These are phyloP conservation scores for Globisporangium perplexum DNA, from an alignment of 352 stramenopile species.

Conservation along the genomic window DNA sequence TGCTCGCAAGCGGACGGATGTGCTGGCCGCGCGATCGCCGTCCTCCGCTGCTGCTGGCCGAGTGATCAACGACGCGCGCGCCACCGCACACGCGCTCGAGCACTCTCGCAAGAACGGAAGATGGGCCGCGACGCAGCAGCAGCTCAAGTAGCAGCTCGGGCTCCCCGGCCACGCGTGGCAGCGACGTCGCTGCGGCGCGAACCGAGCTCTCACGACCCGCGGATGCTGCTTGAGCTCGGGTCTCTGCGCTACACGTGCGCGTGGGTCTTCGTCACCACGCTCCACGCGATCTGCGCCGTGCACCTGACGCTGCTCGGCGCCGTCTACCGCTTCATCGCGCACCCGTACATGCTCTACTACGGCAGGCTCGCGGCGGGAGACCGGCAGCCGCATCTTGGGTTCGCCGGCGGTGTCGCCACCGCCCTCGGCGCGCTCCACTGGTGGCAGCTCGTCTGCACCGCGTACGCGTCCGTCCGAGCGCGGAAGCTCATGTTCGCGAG, in stretches of 20 bases:
- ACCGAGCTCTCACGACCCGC: too few species aligned
- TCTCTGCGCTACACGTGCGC: neutral
- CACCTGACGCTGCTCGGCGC: neutral
- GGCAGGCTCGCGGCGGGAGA: neutral
- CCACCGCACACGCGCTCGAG: too few species aligned
- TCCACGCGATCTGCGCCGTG: slow-evolving; percentile 2
- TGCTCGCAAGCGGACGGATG: too few species aligned
- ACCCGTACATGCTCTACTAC: slow-evolving; percentile 8
- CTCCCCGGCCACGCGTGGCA: too few species aligned
- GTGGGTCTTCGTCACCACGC: slow-evolving; percentile 4
- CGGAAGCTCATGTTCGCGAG: slow-evolving; percentile 1
- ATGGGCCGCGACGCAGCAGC: too few species aligned
- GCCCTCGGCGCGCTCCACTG: neutral
- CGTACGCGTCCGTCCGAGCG: neutral
- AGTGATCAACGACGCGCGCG: too few species aligned
- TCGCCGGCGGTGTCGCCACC: neutral
- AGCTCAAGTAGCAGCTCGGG: too few species aligned
- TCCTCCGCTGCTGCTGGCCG: too few species aligned
- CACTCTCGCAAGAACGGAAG: too few species aligned
- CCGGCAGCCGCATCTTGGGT: neutral
- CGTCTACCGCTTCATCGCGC: slow-evolving; percentile 1
- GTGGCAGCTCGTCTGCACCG: slow-evolving; percentile 4
- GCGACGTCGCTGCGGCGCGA: too few species aligned
- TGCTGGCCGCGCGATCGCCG: too few species aligned
- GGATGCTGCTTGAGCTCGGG: neutral